phyloP scores from a whole-genome alignment of 179 eudicot genomes.

The Heliamphora pulchella region DNA sequence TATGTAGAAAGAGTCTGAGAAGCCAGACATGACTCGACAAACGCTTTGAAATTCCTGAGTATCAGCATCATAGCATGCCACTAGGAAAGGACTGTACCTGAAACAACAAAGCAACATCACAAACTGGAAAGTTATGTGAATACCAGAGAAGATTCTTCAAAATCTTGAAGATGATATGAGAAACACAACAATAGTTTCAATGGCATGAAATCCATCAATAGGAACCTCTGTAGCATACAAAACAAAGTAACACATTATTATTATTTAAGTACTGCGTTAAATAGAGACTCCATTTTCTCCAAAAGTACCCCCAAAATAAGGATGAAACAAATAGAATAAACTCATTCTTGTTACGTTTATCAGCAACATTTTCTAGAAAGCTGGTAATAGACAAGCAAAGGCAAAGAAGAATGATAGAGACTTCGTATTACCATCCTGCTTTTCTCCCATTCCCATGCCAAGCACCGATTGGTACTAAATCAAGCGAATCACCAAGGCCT shows the following conservation, averaged over 20 bases:
- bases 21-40: conserved; percentile 96
- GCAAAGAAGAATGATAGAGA: neutral
- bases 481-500: conserved; percentile 81
- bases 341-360: neutral
- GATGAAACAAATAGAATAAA: neutral
- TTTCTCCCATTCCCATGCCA: conserved; percentile 99
- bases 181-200: conserved; percentile 6
- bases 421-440: conserved; percentile 79
- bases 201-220: neutral
- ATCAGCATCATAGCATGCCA: conserved; percentile 97
- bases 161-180: neutral
- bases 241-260: neutral
- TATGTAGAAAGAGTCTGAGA: conserved; percentile 79
- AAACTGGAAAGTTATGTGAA: neutral
- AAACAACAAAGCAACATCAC: conserved; percentile 18
- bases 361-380: conserved; percentile 3
- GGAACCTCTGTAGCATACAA: neutral
- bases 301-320: neutral
- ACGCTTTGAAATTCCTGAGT: conserved; percentile 89
- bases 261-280: neutral
- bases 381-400: neutral
- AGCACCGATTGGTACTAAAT: conserved; percentile 97
- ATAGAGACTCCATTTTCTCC: neutral
- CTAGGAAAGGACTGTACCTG: conserved; percentile 95
- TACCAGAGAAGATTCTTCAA: neutral